These are phyloP conservation scores for Lipomyces lipofer DNA, from an alignment of 805 yeast genomes.

Conservation along the genomic window DNA sequence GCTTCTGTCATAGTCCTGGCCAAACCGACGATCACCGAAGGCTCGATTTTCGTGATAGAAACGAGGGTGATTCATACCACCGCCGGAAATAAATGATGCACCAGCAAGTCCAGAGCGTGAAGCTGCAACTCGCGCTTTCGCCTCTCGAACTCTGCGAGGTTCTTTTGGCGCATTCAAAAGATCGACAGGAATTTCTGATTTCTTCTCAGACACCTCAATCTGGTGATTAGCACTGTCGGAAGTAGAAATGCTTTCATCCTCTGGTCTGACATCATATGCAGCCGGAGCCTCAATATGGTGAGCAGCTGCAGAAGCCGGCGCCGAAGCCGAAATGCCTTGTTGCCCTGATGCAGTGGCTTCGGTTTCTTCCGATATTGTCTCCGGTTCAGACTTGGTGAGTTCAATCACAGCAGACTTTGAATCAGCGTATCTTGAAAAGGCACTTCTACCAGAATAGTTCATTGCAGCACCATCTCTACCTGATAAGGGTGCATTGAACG, in stretches of 20 bases:
- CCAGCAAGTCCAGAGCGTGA: background rate
- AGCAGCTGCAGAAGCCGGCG: too few species aligned
- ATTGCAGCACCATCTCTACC: too few species aligned
- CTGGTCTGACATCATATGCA: background rate
- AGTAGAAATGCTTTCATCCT: background rate
- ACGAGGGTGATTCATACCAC: too few species aligned
- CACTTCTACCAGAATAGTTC: too few species aligned
- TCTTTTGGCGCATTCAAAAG: constrained; percentile 20
- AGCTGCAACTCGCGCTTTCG: constrained; percentile 1
- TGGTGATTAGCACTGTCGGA: background rate
- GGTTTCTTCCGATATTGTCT: background rate
- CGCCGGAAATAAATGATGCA: too few species aligned
- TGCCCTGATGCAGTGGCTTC: background rate
- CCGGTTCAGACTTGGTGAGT: constrained; percentile 2
- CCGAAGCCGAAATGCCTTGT: too few species aligned
- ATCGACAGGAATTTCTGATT: constrained; percentile 13
- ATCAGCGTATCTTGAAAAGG: too few species aligned
- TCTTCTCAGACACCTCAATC: constrained; percentile 1
- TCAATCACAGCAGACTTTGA: too few species aligned
- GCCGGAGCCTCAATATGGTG: background rate
- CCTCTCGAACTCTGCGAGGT: constrained; percentile 13
- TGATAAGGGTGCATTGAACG: too few species aligned
- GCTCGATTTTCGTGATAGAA: too few species aligned
- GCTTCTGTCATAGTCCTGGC: too few species aligned
- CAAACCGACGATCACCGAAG: too few species aligned